Percentiles rank a stretch among this genome's conserved stretches.
Evolutionary conservation across 169 alveolate genomes (phyloP).

Genomic region (Plasmodium gallinaceum): DNA sequence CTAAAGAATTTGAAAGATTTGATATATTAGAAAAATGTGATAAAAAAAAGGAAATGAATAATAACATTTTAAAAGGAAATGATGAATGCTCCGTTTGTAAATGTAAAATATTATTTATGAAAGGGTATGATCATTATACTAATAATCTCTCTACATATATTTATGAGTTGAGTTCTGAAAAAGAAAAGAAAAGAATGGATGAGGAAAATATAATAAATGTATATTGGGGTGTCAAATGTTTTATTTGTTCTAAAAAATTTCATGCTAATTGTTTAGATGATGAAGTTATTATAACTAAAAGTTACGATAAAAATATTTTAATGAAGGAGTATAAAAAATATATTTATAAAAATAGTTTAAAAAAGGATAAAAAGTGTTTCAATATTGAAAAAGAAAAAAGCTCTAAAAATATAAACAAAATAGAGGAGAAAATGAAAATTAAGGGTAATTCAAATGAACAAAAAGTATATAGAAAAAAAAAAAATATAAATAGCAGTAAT

Average conservation of each 20-base stretch:
- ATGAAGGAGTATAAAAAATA: conserved; percentile 71
- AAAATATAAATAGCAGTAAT: not conserved
- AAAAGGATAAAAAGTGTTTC: conserved; percentile 32
- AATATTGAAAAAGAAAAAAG: conserved; percentile 21
- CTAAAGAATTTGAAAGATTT: conserved; percentile 61
- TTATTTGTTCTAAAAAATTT: conserved; percentile 51
- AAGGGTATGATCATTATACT: conserved; percentile 73
- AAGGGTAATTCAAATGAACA: conserved; percentile 3
- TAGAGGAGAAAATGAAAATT: not conserved
- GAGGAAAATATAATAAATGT: conserved; percentile 36
- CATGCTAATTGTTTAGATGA: conserved; percentile 67
- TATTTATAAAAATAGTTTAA: conserved; percentile 61
- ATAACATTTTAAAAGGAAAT: conserved; percentile 11
- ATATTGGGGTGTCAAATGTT: conserved; percentile 71
- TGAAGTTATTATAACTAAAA: conserved; percentile 49
- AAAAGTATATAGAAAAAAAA: not conserved
- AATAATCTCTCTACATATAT: conserved; percentile 28
- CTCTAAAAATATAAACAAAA: not conserved
- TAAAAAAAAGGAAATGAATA: conserved; percentile 34
- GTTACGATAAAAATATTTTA: conserved; percentile 54
- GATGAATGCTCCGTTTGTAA: conserved; percentile 48
- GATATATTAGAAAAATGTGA: conserved; percentile 39
- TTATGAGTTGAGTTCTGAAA: conserved; percentile 47
- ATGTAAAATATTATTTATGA: conserved; percentile 31
- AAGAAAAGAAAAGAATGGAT: conserved; percentile 52